Evolutionary conservation across 305 asterid species (phyloP).

Genomic region (Fraxinus latifolia): DNA sequence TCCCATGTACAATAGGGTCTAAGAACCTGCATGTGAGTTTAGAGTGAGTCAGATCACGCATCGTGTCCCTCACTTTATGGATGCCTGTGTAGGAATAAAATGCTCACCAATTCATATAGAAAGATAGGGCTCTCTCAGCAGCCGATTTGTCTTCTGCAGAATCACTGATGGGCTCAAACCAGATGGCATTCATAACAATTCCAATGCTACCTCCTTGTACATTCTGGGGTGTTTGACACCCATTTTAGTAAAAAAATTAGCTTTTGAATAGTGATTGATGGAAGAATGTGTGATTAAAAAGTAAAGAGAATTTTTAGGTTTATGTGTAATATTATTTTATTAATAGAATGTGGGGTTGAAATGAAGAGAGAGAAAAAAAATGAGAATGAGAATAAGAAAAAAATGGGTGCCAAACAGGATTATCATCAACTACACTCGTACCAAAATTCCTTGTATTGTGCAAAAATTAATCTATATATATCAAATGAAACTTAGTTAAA

Average conservation of each 20-base stretch:
- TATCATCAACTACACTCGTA: too few species aligned
- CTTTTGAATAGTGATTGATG: too few species aligned
- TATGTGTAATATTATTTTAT: too few species aligned
- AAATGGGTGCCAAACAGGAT: too few species aligned
- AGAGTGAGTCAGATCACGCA: background rate
- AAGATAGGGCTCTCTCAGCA: constrained; percentile 61
- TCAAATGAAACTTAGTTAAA: background rate
- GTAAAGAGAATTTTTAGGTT: too few species aligned
- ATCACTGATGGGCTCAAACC: constrained; percentile 54
- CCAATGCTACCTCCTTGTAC: constrained; percentile 55
- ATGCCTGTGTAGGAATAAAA: background rate
- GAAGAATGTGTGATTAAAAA: too few species aligned
- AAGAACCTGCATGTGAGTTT: constrained; percentile 43
- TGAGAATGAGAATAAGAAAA: too few species aligned
- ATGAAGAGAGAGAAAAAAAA: too few species aligned
- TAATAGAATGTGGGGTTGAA: too few species aligned
- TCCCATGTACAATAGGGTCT: constrained; percentile 53
- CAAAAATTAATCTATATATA: background rate
- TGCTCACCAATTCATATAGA: constrained; percentile 44
- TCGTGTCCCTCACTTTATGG: background rate
- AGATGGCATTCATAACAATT: constrained; percentile 42
- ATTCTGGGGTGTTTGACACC: too few species aligned
- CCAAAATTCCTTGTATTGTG: background rate
- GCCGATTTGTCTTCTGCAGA: constrained; percentile 56
- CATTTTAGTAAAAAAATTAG: too few species aligned